Conservation (phyloP, 83 land plant genomes). For the Picea abies region DNA sequence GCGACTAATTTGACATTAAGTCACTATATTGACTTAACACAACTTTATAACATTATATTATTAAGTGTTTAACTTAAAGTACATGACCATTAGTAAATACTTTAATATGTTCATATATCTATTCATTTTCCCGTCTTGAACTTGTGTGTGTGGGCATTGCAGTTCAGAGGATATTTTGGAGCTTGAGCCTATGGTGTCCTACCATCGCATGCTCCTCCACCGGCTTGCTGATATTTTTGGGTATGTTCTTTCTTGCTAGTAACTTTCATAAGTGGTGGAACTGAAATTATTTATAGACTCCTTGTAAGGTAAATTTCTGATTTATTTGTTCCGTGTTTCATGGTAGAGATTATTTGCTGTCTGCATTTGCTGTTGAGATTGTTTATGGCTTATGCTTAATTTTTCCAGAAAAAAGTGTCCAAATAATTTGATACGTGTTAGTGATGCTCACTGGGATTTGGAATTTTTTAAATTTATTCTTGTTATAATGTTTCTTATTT, state of each 20-base stretch:
- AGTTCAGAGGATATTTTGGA: constrained; percentile 43
- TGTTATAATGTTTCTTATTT: not conserved
- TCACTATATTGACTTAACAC: too few species aligned
- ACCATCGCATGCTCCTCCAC: constrained; percentile 91
- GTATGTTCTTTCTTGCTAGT: constrained; percentile 37
- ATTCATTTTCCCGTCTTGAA: not conserved
- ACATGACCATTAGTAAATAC: too few species aligned
- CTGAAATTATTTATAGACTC: not conserved
- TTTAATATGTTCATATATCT: not conserved
- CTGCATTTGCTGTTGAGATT: not conserved
- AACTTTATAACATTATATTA: too few species aligned
- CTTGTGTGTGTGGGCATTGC: not conserved
- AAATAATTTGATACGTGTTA: not conserved
- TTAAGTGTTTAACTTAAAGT: too few species aligned
- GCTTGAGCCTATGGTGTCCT: constrained; percentile 89
- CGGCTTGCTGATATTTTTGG: constrained; percentile 97
- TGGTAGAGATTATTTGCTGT: not conserved
- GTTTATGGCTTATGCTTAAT: not conserved
- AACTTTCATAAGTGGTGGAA: not conserved
- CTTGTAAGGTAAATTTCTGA: not conserved
- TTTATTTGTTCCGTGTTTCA: constrained; percentile 5
- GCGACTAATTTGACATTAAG: too few species aligned
- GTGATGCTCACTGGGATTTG: too few species aligned
- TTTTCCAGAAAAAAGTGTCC: not conserved
- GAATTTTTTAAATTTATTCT: too few species aligned